phyloP scores from a whole-genome alignment of 1,139 yeast species.

The Candida pseudocylindracea region DNA sequence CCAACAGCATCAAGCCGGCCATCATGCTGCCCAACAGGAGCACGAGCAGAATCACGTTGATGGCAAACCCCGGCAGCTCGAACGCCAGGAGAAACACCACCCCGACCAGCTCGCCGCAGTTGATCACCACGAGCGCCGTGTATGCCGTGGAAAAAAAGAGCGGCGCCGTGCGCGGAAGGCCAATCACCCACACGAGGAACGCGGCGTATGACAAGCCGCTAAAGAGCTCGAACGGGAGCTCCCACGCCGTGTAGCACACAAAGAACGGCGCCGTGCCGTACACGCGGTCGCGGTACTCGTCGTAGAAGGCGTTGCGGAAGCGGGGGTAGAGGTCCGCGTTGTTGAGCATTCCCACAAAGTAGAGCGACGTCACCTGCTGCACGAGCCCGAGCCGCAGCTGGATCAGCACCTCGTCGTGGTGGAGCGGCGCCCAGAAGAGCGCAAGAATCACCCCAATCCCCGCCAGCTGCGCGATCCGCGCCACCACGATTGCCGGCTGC shows the following conservation, averaged over 20 bases:
- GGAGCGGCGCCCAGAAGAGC: conserved; percentile 50
- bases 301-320: conserved; percentile 60
- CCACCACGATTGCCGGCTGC: conserved; percentile 36
- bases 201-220: conserved; percentile 16
- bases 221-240: conserved; percentile 50
- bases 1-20: conserved; percentile 74
- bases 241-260: conserved; percentile 39
- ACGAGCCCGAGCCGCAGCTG: conserved; percentile 48
- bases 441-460: conserved; percentile 47
- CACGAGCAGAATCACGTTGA: conserved; percentile 41
- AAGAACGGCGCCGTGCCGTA: conserved; percentile 51
- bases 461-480: conserved; percentile 42
- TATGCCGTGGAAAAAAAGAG: conserved; percentile 49
- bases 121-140: conserved; percentile 28
- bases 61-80: conserved; percentile 59
- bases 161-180: conserved; percentile 45
- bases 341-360: conserved; percentile 62
- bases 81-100: conserved; percentile 57
- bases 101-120: conserved; percentile 72
- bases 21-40: conserved; percentile 52
- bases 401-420: conserved; percentile 32
- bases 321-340: conserved; percentile 55
- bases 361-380: conserved; percentile 52
- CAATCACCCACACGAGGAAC: conserved; percentile 46
- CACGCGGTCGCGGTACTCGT: conserved; percentile 55